Base-by-base conservation (phyloP, 2,329 filamentous ascomycete genomes). In the Kalmusia sp. region DNA sequence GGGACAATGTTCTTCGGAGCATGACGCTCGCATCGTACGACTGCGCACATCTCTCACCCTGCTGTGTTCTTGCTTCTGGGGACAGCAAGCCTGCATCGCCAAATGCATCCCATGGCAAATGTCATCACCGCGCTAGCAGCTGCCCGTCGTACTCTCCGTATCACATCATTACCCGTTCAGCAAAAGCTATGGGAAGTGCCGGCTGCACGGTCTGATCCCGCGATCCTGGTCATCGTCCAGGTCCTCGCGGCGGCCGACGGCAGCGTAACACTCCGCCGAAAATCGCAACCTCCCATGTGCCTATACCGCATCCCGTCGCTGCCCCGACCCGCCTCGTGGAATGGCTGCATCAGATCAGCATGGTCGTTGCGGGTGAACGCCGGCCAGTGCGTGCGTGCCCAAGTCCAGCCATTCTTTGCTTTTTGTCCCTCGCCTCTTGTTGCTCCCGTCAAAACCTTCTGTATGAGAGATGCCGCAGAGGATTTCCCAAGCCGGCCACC, bases 281-380 rank as follows among this genome's bases (percentile, higher is more conserved):
- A 14, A 9, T 37, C 24, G 33, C 33, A n/a, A n/a, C 25, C 21
- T 11, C 12, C 21, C 19, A 24, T 7, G 7, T 19, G 9, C 33
- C 33, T 40, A 51, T 51, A 17, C 49, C 49, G 25, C 12, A 24
- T 46, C 21, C 5, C 35, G 49, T 17, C 19, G 41, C 15, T 31
- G 41, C 40, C 24, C 33, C 49, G 49, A 45, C 37, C 38, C 37
- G 27, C 33, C 31, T 39, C 33, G 31, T 43, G 22, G n/a, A 31
- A 35, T 34, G 40, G 49, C 39, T 44, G 49, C 39, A 35, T 37
- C 40, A 28, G 33, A 46, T 45, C 40, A 39, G 14, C 41, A 40
- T 17, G 49, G 27, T 11, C 12, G 17, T 19, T 17, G 37, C 43
- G 50, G 43, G 37, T 24, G 50, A 52, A 48, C 50, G 33, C 35